Percentiles rank a stretch among this genome's conserved stretches.
These are phyloP conservation scores for Dissoconium aciculare DNA, from an alignment of 2,329 filamentous ascomycete species.

Conservation along the genomic window DNA sequence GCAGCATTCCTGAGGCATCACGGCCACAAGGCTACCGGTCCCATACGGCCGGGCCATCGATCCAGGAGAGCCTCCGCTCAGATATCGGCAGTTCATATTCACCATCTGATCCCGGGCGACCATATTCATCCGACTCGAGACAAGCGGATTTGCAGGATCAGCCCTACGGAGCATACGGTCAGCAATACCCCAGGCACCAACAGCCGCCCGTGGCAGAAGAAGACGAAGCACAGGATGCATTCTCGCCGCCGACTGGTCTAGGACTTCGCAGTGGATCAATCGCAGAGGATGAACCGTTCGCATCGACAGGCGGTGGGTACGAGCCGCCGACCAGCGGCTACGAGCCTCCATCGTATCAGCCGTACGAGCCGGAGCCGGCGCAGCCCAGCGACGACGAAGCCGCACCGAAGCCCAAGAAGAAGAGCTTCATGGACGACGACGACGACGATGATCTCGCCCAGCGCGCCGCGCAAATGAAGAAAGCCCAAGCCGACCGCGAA, in stretches of 20 bases:
- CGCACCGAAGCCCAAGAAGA: conserved; percentile 47
- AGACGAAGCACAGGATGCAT: conserved; percentile 5
- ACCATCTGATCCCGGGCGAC: not conserved
- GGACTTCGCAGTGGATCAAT: conserved; percentile 1
- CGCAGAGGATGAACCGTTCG: conserved; percentile 9
- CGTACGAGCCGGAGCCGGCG: conserved; percentile 37
- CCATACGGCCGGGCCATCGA: not conserved
- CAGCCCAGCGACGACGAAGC: conserved; percentile 35
- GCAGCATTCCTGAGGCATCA: conserved; percentile 5
- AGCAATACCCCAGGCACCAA: not conserved
- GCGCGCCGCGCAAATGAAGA: conserved; percentile 37
- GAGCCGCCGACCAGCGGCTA: conserved; percentile 40
- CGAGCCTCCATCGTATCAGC: conserved; percentile 37
- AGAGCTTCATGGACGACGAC: conserved; percentile 65
- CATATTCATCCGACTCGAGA: not conserved
- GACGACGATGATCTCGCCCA: conserved; percentile 42
- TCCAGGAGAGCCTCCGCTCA: conserved; percentile 2
- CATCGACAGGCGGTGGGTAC: conserved; percentile 29
- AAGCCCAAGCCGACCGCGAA: conserved; percentile 45
- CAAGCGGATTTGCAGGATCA: not conserved
- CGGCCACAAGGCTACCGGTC: not conserved
- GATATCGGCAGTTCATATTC: conserved; percentile 1
- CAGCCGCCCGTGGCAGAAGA: conserved; percentile 1
- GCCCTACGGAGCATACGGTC: conserved; percentile 1
- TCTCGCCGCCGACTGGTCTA: conserved; percentile 4